A percentile compares a stretch with the other conserved stretches of the same genome.
phyloP scores from a whole-genome alignment of 1,284 basidiomycete genomes.

The Ganoderma boninense region DNA sequence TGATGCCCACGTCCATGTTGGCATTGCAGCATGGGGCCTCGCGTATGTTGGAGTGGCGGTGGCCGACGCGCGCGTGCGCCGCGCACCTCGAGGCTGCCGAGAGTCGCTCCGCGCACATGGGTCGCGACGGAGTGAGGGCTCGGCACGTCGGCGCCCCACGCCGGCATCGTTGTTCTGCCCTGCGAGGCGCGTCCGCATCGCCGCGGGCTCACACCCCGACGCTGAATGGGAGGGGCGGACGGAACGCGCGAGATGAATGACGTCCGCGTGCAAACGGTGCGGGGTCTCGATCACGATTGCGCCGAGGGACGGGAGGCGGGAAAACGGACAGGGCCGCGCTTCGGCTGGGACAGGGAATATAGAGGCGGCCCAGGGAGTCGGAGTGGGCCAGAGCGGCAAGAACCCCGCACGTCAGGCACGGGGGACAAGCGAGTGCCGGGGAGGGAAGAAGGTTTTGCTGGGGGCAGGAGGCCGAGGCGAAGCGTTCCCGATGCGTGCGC shows the following conservation, averaged over 20 bases:
- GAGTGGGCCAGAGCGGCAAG: background rate
- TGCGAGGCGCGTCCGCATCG: background rate
- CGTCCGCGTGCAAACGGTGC: background rate
- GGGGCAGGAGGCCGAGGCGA: background rate
- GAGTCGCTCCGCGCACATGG: background rate
- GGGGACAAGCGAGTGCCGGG: constrained; percentile 1
- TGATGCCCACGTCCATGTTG: no score
- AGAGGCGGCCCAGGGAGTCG: background rate
- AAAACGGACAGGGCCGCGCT: background rate
- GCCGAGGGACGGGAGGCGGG: background rate
- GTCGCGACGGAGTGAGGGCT: background rate
- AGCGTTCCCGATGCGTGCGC: background rate
- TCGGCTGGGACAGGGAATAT: background rate
- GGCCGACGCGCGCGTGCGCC: no score
- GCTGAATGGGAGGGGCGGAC: background rate
- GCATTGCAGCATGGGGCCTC: no score
- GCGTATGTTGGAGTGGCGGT: no score
- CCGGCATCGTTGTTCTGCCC: background rate
- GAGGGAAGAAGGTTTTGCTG: background rate
- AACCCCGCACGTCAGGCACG: constrained; percentile 1
- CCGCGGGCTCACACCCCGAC: constrained; percentile 1
- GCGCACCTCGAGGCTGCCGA: background rate
- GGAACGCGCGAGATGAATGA: background rate
- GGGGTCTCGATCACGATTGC: background rate
- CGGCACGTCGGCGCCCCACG: background rate